A percentile compares a stretch with the other conserved stretches of the same genome.
Evolutionary conservation across 257 asterid genomes (phyloP).

Genomic region (Gentiana dahurica): DNA sequence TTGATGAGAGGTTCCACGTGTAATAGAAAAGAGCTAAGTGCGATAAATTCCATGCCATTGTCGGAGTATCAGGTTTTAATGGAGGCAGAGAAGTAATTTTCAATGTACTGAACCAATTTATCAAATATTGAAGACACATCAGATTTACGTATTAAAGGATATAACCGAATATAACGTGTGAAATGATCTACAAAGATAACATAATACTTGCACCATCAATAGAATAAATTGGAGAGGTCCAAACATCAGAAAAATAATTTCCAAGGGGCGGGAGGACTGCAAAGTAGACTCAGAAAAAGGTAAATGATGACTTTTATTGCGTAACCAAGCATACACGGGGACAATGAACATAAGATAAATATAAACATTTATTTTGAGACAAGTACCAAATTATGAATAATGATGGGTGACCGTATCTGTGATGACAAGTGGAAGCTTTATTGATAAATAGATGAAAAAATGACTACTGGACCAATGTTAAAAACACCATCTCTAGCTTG

Average conservation of each 20-base stretch:
- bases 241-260: slow-evolving; percentile 1
- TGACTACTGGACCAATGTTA: not conserved
- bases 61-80: not conserved
- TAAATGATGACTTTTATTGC: slow-evolving; percentile 2
- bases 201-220: slow-evolving; percentile 7
- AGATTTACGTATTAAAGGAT: slow-evolving; percentile 1
- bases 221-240: not conserved
- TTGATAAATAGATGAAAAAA: not conserved
- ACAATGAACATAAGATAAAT: not conserved
- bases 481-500: not conserved
- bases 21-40: not conserved
- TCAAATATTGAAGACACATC: not conserved
- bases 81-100: not conserved
- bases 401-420: slow-evolving; percentile 1
- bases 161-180: not conserved
- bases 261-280: not conserved
- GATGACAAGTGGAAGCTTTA: not conserved
- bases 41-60: slow-evolving; percentile 1
- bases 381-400: not conserved
- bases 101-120: slow-evolving; percentile 1
- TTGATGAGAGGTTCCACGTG: not conserved
- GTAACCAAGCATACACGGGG: not conserved
- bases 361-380: not conserved
- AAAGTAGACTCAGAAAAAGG: not conserved
- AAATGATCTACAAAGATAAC: slow-evolving; percentile 6